Conservation (phyloP, 495 filamentous ascomycete species). For the Cudoniella acicularis region DNA sequence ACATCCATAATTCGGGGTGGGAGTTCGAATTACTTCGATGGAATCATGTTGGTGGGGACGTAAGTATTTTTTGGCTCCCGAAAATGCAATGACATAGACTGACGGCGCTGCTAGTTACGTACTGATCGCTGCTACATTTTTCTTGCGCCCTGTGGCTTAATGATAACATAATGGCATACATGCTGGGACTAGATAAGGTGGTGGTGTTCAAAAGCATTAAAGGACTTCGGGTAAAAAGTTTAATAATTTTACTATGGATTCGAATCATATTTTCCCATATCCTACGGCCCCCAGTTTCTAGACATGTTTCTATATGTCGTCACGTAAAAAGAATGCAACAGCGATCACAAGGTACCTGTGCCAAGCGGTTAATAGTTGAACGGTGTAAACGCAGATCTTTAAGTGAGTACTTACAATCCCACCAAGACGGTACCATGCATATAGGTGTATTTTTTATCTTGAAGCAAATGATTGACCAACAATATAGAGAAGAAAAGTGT, state of each 20-base stretch:
- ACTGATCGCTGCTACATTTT: conserved; percentile 6
- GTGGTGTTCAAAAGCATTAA: background rate
- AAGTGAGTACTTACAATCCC: background rate
- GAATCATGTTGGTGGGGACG: conserved; percentile 13
- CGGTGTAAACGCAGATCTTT: background rate
- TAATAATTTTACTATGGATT: background rate
- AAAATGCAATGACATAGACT: background rate
- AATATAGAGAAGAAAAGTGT: conserved; percentile 33
- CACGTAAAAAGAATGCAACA: conserved; percentile 1
- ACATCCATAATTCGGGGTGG: conserved; percentile 14
- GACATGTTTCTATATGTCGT: background rate
- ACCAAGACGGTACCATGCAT: conserved; percentile 1
- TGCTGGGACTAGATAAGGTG: background rate
- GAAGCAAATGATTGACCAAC: conserved; percentile 27
- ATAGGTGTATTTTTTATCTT: conserved; percentile 8
- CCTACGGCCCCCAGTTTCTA: background rate
- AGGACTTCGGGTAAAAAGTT: background rate
- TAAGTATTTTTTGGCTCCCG: background rate
- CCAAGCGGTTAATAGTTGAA: background rate
- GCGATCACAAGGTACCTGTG: background rate
- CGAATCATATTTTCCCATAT: background rate
- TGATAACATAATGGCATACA: background rate
- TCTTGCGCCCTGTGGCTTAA: background rate
- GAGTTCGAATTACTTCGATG: conserved; percentile 9
- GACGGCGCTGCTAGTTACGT: conserved; percentile 1